These are phyloP conservation scores for Mytilinidion resinicola DNA, from an alignment of 495 filamentous ascomycete genomes.

Conservation along the genomic window DNA sequence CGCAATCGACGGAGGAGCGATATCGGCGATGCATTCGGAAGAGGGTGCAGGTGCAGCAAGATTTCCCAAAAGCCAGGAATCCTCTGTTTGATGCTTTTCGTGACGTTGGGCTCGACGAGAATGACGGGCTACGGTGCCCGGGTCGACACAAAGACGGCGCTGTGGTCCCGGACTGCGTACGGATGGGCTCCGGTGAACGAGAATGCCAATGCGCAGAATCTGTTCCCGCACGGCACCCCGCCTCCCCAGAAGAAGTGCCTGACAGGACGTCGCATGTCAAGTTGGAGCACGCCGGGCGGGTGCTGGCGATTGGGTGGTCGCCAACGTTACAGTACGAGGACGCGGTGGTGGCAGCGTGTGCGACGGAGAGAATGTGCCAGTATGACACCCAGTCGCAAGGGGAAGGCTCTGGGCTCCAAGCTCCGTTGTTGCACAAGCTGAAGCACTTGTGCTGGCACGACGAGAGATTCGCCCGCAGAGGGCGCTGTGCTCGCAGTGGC, in stretches of 20 bases:
- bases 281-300: background rate
- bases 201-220: background rate
- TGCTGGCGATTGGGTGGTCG: background rate
- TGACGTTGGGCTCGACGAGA: background rate
- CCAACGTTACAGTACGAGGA: background rate
- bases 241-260: background rate
- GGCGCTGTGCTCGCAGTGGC: background rate
- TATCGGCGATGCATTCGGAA: background rate
- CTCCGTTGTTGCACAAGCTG: background rate
- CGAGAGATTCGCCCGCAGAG: background rate
- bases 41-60: background rate
- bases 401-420: background rate
- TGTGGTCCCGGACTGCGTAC: background rate
- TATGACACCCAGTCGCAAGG: background rate
- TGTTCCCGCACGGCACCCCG: background rate
- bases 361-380: background rate
- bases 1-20: background rate
- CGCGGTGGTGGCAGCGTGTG: background rate
- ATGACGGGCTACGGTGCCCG: background rate
- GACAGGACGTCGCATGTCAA: background rate
- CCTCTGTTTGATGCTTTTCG: background rate
- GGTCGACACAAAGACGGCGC: background rate
- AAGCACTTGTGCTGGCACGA: background rate
- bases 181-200: background rate
- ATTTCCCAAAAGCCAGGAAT: background rate